Evolutionary conservation across 2,329 filamentous ascomycete genomes (phyloP), one percentile per base, ranked within the genome.

Genomic region (Leptosphaerulina australis): DNA sequence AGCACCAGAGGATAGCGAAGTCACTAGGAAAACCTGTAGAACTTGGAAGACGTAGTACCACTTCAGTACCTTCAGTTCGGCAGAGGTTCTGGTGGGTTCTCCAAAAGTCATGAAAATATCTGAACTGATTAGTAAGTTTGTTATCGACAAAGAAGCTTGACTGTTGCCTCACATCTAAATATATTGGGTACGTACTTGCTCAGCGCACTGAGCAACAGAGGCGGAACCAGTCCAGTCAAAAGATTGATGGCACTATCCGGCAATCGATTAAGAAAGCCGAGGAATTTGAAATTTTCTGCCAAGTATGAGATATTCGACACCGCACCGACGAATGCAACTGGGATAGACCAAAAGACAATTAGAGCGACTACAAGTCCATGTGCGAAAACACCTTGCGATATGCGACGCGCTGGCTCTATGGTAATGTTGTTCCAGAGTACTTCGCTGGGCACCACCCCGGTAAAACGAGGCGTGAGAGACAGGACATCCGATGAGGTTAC

Each of bases 11-110:
- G 89, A 83, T 22, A 97, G 60, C 0, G 93, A 96, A 0, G 90
- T 86, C 38, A 97, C 84, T 49, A 97, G 76, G 76, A 97, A 97
- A 34, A 96, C 90, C 69, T 97, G 92, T 15, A 97, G 81, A 33
- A 97, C 85, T 71, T 94, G 90, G 76, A 95, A 95, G 35, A 83
- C 84, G 66, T 96, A 99, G 79, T 95, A 97, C 61, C 85, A 88
- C 66, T 92, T 94, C 69, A 97, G 91, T 0, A 90, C 91, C 50
- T 91, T 91, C 7, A 97, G 78, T 72, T 99, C 94, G 12, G 96
- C 86, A 9, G 88, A 82, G 1, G 91, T 87, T 5, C 84, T 73
- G 0, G 90, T 94, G 1, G 91, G 90, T 55, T 89, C 89, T 46
- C 94, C 94, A 34, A 89, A 82, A 26, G 89, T 73, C 69, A 85